phyloP scores from a whole-genome alignment of 345 rosid genomes.

The Arabis alpina region DNA sequence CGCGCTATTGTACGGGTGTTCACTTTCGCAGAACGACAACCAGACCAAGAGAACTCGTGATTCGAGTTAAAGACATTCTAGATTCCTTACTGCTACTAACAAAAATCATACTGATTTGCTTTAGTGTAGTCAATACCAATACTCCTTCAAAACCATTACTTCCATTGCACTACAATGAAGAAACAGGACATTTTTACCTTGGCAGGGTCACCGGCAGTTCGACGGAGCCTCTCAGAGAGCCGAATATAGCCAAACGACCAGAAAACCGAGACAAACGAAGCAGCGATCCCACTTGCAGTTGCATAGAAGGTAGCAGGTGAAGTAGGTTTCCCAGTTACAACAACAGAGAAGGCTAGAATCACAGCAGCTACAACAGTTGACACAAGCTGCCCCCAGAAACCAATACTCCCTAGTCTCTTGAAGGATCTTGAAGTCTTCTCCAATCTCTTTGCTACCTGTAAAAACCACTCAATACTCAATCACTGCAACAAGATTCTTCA shows the following conservation, averaged over 20 bases:
- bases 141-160: no score
- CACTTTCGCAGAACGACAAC: background rate
- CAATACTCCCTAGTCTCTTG: slow-evolving; percentile 84
- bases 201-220: slow-evolving; percentile 79
- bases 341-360: slow-evolving; percentile 84
- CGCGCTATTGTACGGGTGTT: background rate
- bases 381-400: slow-evolving; percentile 96
- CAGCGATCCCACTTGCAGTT: slow-evolving; percentile 88
- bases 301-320: slow-evolving; percentile 88
- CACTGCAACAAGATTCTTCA: background rate
- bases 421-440: slow-evolving; percentile 91
- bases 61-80: background rate
- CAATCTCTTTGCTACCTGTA: slow-evolving; percentile 89
- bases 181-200: slow-evolving; percentile 54
- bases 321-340: slow-evolving; percentile 75
- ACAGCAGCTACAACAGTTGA: slow-evolving; percentile 86
- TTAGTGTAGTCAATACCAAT: background rate
- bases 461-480: slow-evolving; percentile 11
- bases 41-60: background rate
- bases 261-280: slow-evolving; percentile 85
- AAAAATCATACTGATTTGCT: background rate
- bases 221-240: slow-evolving; percentile 81
- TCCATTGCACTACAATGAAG: background rate
- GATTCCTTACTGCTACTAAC: slow-evolving; percentile 7
- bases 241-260: slow-evolving; percentile 96